Evolutionary conservation across 164 flowering plant species (phyloP).

Genomic region (Annona cherimola): DNA sequence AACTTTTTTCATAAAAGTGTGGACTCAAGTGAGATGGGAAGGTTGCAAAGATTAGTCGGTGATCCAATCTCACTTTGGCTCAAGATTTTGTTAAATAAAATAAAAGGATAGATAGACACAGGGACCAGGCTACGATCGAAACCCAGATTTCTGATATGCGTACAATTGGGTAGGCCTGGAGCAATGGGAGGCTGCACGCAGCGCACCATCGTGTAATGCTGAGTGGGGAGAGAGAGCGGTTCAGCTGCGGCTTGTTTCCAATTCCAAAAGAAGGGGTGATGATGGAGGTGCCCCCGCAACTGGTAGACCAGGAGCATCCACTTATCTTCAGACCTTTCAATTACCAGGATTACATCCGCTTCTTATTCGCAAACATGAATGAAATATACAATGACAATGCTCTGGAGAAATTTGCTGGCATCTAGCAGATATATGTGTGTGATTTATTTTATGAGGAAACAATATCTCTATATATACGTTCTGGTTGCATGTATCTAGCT

Average conservation of each 20-base stretch:
- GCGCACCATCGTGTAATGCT: constrained; percentile 45
- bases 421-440: constrained; percentile 9
- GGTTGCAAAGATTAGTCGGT: too few relatives aligned
- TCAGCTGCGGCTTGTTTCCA: constrained; percentile 33
- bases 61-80: too few relatives aligned
- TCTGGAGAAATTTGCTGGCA: constrained; percentile 33
- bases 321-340: constrained; percentile 40
- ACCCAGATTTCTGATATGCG: too few relatives aligned
- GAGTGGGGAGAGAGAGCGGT: constrained; percentile 39
- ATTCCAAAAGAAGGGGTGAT: constrained; percentile 31
- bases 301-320: constrained; percentile 57
- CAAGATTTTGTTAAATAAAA: too few relatives aligned
- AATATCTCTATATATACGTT: too few relatives aligned
- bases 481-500: too few relatives aligned
- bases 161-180: constrained; percentile 47
- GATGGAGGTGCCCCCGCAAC: constrained; percentile 38
- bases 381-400: constrained; percentile 14
- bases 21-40: too few relatives aligned
- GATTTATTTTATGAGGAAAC: too few relatives aligned
- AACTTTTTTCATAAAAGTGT: too few relatives aligned
- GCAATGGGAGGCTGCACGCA: constrained; percentile 57
- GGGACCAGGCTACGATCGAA: neutral
- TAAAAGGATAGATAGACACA: too few relatives aligned
- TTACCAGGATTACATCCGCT: constrained; percentile 27
- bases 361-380: constrained; percentile 12